Conservation (phyloP, 1,284 basidiomycete species). For the Irpex lacteus region DNA sequence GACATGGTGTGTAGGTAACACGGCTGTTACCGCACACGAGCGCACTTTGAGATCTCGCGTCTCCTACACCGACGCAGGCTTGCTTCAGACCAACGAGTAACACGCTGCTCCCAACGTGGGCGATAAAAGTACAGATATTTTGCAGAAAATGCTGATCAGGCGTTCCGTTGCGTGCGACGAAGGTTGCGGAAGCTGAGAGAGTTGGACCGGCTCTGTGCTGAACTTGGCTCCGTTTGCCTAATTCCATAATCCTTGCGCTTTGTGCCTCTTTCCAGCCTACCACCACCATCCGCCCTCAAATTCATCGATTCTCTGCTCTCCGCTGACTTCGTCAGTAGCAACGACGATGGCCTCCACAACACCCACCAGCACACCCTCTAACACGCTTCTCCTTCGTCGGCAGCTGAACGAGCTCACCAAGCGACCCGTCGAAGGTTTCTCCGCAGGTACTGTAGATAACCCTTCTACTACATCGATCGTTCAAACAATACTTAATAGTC, state of each 20-base stretch:
- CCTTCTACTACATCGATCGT: constrained; percentile 20
- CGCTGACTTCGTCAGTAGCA: background rate
- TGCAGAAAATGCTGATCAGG: background rate
- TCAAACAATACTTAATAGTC: constrained; percentile 22
- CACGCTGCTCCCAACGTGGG: too few relatives aligned
- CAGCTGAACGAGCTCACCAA: constrained; percentile 88
- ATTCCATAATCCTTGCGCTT: background rate
- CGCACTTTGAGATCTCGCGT: background rate
- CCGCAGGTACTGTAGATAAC: constrained; percentile 60
- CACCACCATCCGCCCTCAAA: constrained; percentile 1
- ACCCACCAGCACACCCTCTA: constrained; percentile 38
- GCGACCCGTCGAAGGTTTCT: constrained; percentile 90
- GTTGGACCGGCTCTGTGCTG: background rate
- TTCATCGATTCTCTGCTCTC: constrained; percentile 20
- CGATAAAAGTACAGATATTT: background rate
- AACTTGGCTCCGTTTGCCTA: background rate
- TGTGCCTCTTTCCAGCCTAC: background rate
- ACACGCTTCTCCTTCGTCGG: constrained; percentile 73
- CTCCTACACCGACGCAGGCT: background rate
- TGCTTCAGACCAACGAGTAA: background rate
- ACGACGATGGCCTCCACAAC: constrained; percentile 24
- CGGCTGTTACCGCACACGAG: background rate
- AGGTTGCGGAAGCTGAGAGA: background rate
- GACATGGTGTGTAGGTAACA: constrained; percentile 8
- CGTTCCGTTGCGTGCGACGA: background rate